phyloP scores from a whole-genome alignment of 805 yeast genomes.

The Candida maesae region DNA sequence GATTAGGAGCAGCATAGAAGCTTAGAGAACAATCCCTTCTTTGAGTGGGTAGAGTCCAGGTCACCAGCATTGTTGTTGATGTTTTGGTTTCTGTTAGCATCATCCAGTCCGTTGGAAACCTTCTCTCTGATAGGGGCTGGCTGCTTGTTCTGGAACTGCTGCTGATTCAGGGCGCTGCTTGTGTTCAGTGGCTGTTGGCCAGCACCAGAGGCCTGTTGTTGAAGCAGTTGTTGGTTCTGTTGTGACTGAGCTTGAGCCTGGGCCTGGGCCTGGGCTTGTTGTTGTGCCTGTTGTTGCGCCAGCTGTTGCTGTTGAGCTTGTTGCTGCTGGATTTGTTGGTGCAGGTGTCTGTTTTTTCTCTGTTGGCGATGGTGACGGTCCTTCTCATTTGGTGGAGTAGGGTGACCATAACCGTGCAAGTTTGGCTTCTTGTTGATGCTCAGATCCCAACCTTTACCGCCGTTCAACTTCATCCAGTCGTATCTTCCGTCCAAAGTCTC shows the following conservation, averaged over 20 bases:
- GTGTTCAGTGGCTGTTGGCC: slow-evolving; percentile 16
- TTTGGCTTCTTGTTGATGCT: slow-evolving; percentile 72
- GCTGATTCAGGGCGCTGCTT: slow-evolving; percentile 25
- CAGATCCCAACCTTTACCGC: slow-evolving; percentile 82
- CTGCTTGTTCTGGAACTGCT: slow-evolving; percentile 28
- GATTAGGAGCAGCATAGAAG: slow-evolving; percentile 24
- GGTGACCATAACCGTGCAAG: slow-evolving; percentile 78
- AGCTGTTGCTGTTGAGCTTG: slow-evolving; percentile 18
- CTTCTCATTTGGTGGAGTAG: slow-evolving; percentile 43
- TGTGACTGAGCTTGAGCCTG: slow-evolving; percentile 15
- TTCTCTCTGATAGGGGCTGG: slow-evolving; percentile 30
- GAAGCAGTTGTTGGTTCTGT: slow-evolving; percentile 11
- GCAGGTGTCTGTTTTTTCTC: slow-evolving; percentile 27
- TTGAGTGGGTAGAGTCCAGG: slow-evolving; percentile 16
- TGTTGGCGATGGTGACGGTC: slow-evolving; percentile 29
- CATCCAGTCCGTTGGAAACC: slow-evolving; percentile 20
- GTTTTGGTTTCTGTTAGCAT: slow-evolving; percentile 18
- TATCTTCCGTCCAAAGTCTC: slow-evolving; percentile 63
- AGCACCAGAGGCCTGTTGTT: slow-evolving; percentile 14
- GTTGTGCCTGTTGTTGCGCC: slow-evolving; percentile 16
- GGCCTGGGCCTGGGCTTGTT: slow-evolving; percentile 14
- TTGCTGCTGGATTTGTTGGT: slow-evolving; percentile 25
- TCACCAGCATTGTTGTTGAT: slow-evolving; percentile 16
- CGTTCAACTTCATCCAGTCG: slow-evolving; percentile 79
- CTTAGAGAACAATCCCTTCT: slow-evolving; percentile 25